Base-by-base conservation (phyloP, 148 eudicot genomes). In the Vaccinium myrtillus region DNA sequence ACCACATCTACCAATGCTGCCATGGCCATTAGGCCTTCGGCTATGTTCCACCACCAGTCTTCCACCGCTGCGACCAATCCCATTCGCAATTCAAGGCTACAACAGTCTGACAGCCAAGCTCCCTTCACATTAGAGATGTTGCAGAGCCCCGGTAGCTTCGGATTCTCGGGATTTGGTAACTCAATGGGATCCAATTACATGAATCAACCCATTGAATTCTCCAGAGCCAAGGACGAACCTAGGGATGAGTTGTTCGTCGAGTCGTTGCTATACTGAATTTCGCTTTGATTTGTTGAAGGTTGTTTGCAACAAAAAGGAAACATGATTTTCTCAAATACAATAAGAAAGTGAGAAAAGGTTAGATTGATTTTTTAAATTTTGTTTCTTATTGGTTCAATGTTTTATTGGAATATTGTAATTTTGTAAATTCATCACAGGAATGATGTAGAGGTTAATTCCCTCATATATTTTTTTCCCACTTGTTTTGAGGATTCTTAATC, bases 181-280 rank as follows among this genome's bases (percentile, higher is more conserved):
- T 81, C 91, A 6, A 43, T 67, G 84, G 76, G 61, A 0, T 69
- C 88, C 13, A 69, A 69, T 54, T 84, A 86, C 75, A 67, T 58
- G 77, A 86, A 86, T 58, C 86, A 84, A 48, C 79, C 58, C 65
- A 50, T 69, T 16, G 87, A 86, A 19, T 87, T 86, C 77, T 83
- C 89, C 1, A 84, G 85, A 82, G 69, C 95, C 71, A 94, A 92
- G 83, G 95, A 94, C 39, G 97, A 94, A 84, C 95, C 95, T 0
- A 91, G 91, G 82, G 97, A 90, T 6, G 95, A 92, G 85, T 8
- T 88, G 87, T 88, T 90, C 86, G 82, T 88, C 21, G 92, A 91
- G 71, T 91, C 95, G 16, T 81, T 91, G 46, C 90, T 55, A 2
- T 54, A 32, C 49, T 79, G 25, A 79, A 55, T 30, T 18, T 78